A percentile compares a stretch with the other conserved stretches of the same genome.
Evolutionary conservation across 139 green algal genomes (phyloP).

Genomic region (Mesotaenium endlicherianum): DNA sequence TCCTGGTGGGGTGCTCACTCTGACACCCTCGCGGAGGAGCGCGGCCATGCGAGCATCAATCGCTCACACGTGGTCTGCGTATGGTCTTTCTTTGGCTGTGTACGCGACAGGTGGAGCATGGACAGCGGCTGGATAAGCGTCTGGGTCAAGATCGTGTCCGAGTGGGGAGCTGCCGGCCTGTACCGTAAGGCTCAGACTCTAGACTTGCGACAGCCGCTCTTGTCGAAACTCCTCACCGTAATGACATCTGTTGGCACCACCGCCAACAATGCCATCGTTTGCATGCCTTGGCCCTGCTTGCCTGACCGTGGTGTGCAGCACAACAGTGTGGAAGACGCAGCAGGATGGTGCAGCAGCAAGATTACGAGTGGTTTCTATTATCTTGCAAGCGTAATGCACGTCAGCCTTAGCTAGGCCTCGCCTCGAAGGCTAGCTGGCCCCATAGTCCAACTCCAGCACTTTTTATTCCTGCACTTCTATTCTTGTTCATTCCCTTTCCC

Average conservation of each 20-base stretch:
- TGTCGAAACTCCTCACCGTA: too few relatives aligned
- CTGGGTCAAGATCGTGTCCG: slow-evolving; percentile 84
- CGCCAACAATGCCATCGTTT: background rate
- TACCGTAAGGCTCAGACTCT: slow-evolving; percentile 62
- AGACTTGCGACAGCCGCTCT: too few relatives aligned
- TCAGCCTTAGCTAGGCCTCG: too few relatives aligned
- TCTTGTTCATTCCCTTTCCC: too few relatives aligned
- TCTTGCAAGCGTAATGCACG: too few relatives aligned
- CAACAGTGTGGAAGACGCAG: background rate
- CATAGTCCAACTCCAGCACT: too few relatives aligned
- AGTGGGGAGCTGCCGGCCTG: slow-evolving; percentile 75
- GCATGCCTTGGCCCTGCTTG: background rate
- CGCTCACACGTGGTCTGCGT: background rate
- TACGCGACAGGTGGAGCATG: slow-evolving; percentile 77
- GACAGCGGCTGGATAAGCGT: slow-evolving; percentile 92
- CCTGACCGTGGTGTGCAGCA: background rate
- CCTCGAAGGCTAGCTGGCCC: too few relatives aligned
- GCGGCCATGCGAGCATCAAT: background rate
- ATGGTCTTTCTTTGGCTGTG: background rate
- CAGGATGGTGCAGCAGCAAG: background rate
- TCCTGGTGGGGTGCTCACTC: too few relatives aligned
- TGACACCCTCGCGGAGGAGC: background rate
- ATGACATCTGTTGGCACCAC: background rate
- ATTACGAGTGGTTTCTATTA: background rate
- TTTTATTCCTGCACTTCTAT: too few relatives aligned